A percentile compares a stretch with the other conserved stretches of the same genome.
phyloP scores from a whole-genome alignment of 116 monocot genomes.

The Papilionanthe hybrid region DNA sequence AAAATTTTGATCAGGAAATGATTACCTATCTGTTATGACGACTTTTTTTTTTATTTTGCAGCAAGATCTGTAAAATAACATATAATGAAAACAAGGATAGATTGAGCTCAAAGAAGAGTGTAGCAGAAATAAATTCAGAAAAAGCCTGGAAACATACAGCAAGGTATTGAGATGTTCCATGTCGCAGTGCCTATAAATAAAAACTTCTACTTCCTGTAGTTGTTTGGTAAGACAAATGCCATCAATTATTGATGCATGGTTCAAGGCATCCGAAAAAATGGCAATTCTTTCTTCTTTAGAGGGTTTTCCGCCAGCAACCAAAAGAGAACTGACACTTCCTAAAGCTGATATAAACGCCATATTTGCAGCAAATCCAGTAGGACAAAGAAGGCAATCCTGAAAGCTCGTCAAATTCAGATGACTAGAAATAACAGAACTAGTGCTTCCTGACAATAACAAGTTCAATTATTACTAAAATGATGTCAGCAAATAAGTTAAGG shows the following conservation, averaged over 20 bases:
- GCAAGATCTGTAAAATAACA: constrained; percentile 45
- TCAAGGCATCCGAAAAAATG: constrained; percentile 86
- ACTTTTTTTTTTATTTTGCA: constrained; percentile 74
- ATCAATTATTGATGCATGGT: constrained; percentile 97
- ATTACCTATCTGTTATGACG: constrained; percentile 85
- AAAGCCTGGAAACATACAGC: constrained; percentile 45
- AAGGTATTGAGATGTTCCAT: constrained; percentile 68
- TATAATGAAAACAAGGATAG: constrained; percentile 4
- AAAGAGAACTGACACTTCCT: constrained; percentile 67
- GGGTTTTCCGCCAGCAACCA: constrained; percentile 37
- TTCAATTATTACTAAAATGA: not conserved
- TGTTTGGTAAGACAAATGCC: constrained; percentile 67
- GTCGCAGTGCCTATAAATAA: constrained; percentile 76
- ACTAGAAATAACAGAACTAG: not conserved
- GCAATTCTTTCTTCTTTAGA: constrained; percentile 60
- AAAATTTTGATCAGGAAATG: not conserved
- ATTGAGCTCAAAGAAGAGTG: constrained; percentile 1
- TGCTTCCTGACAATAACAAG: not conserved
- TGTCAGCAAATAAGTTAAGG: not conserved
- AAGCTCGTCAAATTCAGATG: constrained; percentile 4
- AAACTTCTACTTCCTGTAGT: constrained; percentile 47
- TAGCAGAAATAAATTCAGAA: not conserved
- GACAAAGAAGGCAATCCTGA: constrained; percentile 91
- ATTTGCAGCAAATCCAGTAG: constrained; percentile 95
- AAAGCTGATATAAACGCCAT: constrained; percentile 86